phyloP scores from a whole-genome alignment of 2,329 filamentous ascomycete genomes.

The Ciborinia camelliae region DNA sequence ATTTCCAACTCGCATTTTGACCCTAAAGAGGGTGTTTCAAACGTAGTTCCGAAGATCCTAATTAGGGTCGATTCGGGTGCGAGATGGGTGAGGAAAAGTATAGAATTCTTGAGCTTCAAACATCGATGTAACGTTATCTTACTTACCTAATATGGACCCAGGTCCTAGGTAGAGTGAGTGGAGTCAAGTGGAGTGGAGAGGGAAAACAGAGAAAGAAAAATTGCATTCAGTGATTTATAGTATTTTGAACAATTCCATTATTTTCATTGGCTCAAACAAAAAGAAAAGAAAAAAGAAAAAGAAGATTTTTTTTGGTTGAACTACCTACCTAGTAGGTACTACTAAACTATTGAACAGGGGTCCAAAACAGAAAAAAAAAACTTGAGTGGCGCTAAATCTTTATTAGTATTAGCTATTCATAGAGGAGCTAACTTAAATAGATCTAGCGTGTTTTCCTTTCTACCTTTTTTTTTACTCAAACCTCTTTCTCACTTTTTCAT shows the following conservation, averaged over 20 bases:
- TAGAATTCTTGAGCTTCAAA: too few species aligned
- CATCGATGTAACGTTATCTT: background rate
- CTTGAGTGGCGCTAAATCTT: background rate
- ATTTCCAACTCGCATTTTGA: too few species aligned
- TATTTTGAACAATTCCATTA: conserved; percentile 10
- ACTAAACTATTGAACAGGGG: too few species aligned
- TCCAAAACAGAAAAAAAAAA: conserved; percentile 8
- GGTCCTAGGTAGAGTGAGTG: too few species aligned
- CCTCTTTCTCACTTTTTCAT: conserved; percentile 17
- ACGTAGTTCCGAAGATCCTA: too few species aligned
- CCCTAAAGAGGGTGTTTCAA: too few species aligned
- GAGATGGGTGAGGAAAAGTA: too few species aligned
- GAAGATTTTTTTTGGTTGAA: background rate
- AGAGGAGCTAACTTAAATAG: background rate
- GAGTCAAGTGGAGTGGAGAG: background rate
- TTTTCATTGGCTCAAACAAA: background rate
- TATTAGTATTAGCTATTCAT: background rate
- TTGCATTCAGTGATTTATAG: conserved; percentile 10
- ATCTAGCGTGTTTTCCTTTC: background rate
- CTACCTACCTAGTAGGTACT: too few species aligned
- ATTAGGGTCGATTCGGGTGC: too few species aligned
- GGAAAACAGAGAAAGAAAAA: background rate
- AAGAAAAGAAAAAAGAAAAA: background rate
- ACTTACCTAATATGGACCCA: too few species aligned
- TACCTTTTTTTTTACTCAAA: conserved; percentile 25